These are phyloP conservation scores for Ganoderma sinense DNA, from an alignment of 1,284 basidiomycete species.

Conservation along the genomic window DNA sequence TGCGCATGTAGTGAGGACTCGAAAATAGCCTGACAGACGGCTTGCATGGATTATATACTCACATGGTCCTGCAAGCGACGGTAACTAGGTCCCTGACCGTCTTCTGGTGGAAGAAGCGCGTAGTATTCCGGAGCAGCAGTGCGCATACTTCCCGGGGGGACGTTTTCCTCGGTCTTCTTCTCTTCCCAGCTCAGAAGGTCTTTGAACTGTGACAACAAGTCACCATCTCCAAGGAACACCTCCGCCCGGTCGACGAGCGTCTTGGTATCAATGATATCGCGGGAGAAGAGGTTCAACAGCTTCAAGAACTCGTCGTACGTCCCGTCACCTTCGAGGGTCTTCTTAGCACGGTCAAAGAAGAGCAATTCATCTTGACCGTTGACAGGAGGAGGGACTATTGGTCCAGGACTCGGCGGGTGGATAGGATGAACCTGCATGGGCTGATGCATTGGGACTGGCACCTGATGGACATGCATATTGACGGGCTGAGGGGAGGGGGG, in stretches of 20 bases:
- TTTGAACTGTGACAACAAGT: constrained; percentile 89
- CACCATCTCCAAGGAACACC: constrained; percentile 83
- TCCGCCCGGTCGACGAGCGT: constrained; percentile 85
- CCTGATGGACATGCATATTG: constrained; percentile 30
- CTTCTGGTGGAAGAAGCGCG: constrained; percentile 74
- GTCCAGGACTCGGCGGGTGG: constrained; percentile 23
- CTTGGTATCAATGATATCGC: constrained; percentile 90
- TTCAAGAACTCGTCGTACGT: constrained; percentile 88
- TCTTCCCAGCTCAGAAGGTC: constrained; percentile 85
- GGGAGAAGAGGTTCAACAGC: constrained; percentile 80
- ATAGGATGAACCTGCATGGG: constrained; percentile 25
- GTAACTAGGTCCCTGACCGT: constrained; percentile 90
- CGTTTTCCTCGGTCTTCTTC: constrained; percentile 72
- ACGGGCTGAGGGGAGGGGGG: constrained; percentile 40
- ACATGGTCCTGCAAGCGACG: constrained; percentile 88
- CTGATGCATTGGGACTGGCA: constrained; percentile 25
- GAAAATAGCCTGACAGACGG: background rate
- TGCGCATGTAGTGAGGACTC: constrained; percentile 8
- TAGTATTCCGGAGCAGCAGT: constrained; percentile 73
- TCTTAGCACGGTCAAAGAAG: constrained; percentile 94
- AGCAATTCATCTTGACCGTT: constrained; percentile 83
- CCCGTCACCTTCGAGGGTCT: constrained; percentile 74
- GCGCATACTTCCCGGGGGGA: constrained; percentile 79
- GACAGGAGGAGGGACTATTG: constrained; percentile 35
- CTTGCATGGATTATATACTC: constrained; percentile 44